Evolutionary conservation across 2,329 filamentous ascomycete genomes (phyloP), one percentile per base, ranked within the genome.

Genomic region (Pseudogymnoascus sp.): DNA sequence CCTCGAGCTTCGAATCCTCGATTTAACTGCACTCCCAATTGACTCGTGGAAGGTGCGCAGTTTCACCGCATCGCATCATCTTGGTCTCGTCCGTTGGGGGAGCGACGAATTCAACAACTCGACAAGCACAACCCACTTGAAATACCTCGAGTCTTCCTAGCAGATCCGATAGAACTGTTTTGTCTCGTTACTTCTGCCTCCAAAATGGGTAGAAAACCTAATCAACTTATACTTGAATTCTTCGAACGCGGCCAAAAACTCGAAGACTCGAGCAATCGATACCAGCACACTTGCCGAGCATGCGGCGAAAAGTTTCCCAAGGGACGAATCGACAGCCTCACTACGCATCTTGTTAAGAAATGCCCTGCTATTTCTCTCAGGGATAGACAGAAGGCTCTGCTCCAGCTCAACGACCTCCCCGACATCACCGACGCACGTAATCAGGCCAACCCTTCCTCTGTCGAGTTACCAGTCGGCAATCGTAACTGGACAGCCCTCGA

Each of bases 261-360:
- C 69, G 86, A 88, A 71, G 91, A 96, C 76, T 88, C 89, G 66
- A 94, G 90, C 78, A 96, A 96, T 74, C 86, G 92, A 62, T 97
- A 97, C 72, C 87, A 90, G 68, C 90, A 96, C 72, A 94, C 89
- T 11, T 96, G 92, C 83, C 93, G 89, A 74, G 82, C 86, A 66
- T 96, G 91, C 73, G 90, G 90, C 67, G 89, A 94, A 75, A 88
- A 89, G 74, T 96, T 96, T 65, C 89, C 90, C 65, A 96, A 96
- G 72, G 92, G 92, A 64, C 86, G 92, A 64, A 88, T 90, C 70
- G 92, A 97, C 70, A 90, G 85, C 68, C 76, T 97, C 63, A 88
- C 86, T 43, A 86, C 82, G 64, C 92, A 97, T 71, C 81, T 96
- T 61, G 87, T 90, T 60, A 94, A 92, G 73, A 91, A 89, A 78